Evolutionary conservation across 306 rosid genomes (phyloP).

Genomic region (Prunus kanzakura): DNA sequence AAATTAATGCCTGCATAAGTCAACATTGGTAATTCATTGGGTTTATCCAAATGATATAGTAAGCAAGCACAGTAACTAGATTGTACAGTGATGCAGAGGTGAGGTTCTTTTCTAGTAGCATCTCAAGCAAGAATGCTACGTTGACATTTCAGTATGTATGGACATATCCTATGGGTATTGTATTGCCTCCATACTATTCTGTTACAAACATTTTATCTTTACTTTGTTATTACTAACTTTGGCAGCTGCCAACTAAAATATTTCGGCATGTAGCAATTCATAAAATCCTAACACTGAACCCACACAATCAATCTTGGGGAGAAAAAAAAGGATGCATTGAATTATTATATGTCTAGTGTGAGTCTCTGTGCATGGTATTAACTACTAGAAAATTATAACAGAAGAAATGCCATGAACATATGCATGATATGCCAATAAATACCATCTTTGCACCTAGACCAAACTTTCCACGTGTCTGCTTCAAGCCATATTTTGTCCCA

Average conservation of each 20-base stretch:
- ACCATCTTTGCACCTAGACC: slow-evolving; percentile 99
- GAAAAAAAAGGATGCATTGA: too few species aligned
- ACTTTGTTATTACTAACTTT: not conserved
- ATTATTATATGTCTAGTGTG: too few species aligned
- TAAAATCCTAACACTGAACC: too few species aligned
- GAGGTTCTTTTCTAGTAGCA: not conserved
- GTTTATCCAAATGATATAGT: slow-evolving; percentile 4
- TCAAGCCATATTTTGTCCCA: slow-evolving; percentile 95
- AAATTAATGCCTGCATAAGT: slow-evolving; percentile 76
- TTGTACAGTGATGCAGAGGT: not conserved
- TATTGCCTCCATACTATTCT: not conserved
- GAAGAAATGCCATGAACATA: slow-evolving; percentile 15
- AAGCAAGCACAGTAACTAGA: not conserved
- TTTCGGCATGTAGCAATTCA: too few species aligned
- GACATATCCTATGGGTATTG: not conserved
- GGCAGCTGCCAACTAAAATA: too few species aligned
- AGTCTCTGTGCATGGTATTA: too few species aligned
- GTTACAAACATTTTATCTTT: not conserved
- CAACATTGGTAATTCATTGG: slow-evolving; percentile 6
- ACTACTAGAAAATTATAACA: not conserved
- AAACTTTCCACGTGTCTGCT: slow-evolving; percentile 95
- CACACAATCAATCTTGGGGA: too few species aligned
- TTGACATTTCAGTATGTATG: not conserved
- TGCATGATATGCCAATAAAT: slow-evolving; percentile 20
- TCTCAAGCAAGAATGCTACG: not conserved